These are phyloP conservation scores for Nicotiana knightiana DNA, from an alignment of 257 asterid species.

Conservation along the genomic window DNA sequence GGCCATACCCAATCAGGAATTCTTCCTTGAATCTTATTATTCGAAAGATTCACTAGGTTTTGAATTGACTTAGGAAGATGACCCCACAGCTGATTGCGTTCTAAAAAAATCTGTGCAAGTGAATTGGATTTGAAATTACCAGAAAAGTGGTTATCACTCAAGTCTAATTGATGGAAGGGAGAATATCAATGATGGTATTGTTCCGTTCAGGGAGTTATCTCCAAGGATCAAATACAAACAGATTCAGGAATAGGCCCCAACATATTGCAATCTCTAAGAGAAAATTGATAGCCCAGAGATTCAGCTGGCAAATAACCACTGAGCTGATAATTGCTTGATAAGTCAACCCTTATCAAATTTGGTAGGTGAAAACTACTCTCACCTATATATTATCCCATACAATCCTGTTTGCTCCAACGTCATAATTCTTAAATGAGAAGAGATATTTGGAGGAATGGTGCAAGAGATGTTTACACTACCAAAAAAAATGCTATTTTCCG, in stretches of 20 bases:
- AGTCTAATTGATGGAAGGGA: slow-evolving; percentile 12
- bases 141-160: slow-evolving; percentile 9
- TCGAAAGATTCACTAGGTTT: slow-evolving; percentile 15
- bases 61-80: slow-evolving; percentile 19
- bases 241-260: slow-evolving; percentile 19
- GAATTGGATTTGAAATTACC: slow-evolving; percentile 5
- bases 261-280: slow-evolving; percentile 10
- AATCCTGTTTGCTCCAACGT: not conserved
- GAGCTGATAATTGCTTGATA: slow-evolving; percentile 5
- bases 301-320: slow-evolving; percentile 12
- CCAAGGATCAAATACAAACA: not conserved
- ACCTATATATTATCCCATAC: slow-evolving; percentile 4
- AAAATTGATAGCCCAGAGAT: slow-evolving; percentile 4
- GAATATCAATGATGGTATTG: slow-evolving; percentile 18
- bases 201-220: slow-evolving; percentile 12
- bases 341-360: slow-evolving; percentile 4
- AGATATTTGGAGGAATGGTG: slow-evolving; percentile 14
- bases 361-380: slow-evolving; percentile 6
- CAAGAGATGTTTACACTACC: slow-evolving; percentile 6
- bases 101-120: no score
- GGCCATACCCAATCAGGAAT: not conserved
- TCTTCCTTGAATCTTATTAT: not conserved
- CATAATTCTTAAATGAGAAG: slow-evolving; percentile 12
- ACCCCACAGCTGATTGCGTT: slow-evolving; percentile 10
- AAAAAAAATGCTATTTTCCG: no score